Conservation (phyloP, 768 basidiomycete genomes). For the Leccinellum luteum region DNA sequence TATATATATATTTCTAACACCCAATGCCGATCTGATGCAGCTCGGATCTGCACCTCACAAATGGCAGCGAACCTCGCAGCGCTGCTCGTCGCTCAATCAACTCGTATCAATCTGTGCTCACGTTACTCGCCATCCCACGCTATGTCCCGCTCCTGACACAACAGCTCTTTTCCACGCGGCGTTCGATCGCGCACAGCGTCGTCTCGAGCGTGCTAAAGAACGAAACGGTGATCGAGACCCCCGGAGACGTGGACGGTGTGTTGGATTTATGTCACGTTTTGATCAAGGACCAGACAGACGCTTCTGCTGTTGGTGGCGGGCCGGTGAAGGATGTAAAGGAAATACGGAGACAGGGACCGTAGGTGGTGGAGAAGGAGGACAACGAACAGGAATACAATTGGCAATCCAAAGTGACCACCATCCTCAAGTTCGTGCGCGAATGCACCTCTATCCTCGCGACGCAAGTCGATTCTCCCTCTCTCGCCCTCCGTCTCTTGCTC, state of each 20-base stretch:
- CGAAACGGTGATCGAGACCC: slow-evolving; percentile 88
- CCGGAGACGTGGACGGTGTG: slow-evolving; percentile 93
- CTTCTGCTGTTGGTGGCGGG: too few species aligned
- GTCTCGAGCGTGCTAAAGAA: slow-evolving; percentile 95
- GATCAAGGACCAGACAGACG: slow-evolving; percentile 76
- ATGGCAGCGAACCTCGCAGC: slow-evolving; percentile 51
- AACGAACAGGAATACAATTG: slow-evolving; percentile 72
- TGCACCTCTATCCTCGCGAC: slow-evolving; percentile 95
- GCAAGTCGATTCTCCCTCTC: slow-evolving; percentile 86
- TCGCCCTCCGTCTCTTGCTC: slow-evolving; percentile 91
- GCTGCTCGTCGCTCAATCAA: slow-evolving; percentile 80
- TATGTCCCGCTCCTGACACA: slow-evolving; percentile 82
- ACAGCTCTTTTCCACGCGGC: slow-evolving; percentile 87
- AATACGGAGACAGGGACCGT: slow-evolving; percentile 54
- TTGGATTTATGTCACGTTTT: slow-evolving; percentile 89
- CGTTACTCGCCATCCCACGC: slow-evolving; percentile 91
- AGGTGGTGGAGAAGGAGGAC: slow-evolving; percentile 56
- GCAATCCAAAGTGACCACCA: slow-evolving; percentile 78
- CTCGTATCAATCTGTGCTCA: slow-evolving; percentile 96
- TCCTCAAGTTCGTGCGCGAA: slow-evolving; percentile 94
- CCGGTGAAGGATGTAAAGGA: slow-evolving; percentile 32
- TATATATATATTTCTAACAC: slow-evolving; percentile 36
- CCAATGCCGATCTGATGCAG: slow-evolving; percentile 34
- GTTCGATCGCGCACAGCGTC: slow-evolving; percentile 91
- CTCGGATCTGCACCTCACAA: slow-evolving; percentile 89